Base-by-base conservation (phyloP, 805 yeast species). In the Scheffersomyces lignosus region DNA sequence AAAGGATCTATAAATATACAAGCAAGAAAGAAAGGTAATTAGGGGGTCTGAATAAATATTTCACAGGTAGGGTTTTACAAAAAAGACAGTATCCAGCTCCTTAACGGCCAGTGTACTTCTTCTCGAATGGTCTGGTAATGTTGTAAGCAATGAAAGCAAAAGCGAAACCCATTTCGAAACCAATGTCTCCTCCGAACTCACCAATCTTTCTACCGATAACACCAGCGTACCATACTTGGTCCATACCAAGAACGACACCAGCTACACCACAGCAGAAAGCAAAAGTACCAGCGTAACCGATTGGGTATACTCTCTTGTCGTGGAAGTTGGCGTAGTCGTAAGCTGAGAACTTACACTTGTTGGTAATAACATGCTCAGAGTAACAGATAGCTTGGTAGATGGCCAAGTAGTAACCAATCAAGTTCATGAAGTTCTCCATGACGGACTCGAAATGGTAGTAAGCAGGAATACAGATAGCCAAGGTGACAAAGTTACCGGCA, bases 381-480 rank as follows among this genome's bases (percentile, higher is more conserved):
- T 84, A 61, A 18, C 78, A 63, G 61, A 90, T 80, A 33, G 85
- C 79, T 52, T 78, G 79, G 67, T 89, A 90, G 54, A 89, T 83
- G 42, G 95, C 87, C 57, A 89, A 73, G 78, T 91, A 89, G 74
- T 90, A 90, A 48, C 87, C 91, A 62, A 90, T 88, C 59, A 89
- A 68, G 69, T 87, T 81, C 96, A 90, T 88, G 67, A 90, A 90
- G 66, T 87, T 80, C 41, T 75, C 73, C 84, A 90, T 84, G 52
- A 86, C 89, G 3, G 60, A 51, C 39, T 72, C 77, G 62, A 90
- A 88, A 44, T 74, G 60, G 71, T 84, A 83, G 70, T 83, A 85
- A 34, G 87, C 96, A 33, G 96, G 95, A 49, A 89, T 89, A 54
- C 95, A 80, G 54, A 90, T 83, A 34, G 89, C 96, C 60, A 90